phyloP scores from a whole-genome alignment of 208 protist genomes.

The Crithidia fasciculata region DNA sequence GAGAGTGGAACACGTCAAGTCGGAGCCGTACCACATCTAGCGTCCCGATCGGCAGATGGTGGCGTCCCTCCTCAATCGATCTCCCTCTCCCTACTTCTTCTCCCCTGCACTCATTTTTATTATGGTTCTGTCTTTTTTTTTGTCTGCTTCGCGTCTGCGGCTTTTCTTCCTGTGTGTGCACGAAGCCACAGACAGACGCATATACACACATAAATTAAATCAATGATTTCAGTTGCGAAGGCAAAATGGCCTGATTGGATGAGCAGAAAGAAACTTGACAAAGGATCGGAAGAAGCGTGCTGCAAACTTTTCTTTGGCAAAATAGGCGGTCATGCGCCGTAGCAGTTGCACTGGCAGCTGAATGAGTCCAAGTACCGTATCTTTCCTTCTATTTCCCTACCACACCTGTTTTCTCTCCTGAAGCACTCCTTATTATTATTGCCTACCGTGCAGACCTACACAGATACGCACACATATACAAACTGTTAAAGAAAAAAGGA shows the following conservation, averaged over 20 bases:
- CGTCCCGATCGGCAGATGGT: not conserved
- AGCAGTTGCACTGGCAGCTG: no score
- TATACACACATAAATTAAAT: not conserved
- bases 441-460: not conserved
- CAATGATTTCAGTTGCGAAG: not conserved
- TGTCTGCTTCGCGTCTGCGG: not conserved
- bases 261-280: no score
- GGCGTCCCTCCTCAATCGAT: not conserved
- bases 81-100: no score
- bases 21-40: not conserved
- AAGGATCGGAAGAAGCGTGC: no score
- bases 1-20: not conserved
- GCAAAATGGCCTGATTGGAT: no score
- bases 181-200: not conserved
- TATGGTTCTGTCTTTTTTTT: not conserved
- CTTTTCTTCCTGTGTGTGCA: not conserved
- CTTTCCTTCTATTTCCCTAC: no score
- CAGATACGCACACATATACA: not conserved
- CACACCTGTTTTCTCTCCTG: no score
- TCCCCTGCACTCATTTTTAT: not conserved
- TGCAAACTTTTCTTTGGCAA: no score
- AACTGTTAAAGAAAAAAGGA: slow-evolving; percentile 4
- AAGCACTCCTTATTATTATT: no score
- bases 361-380: no score
- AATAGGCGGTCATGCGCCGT: no score